A percentile compares a stretch with the other conserved stretches of the same genome.
These are phyloP conservation scores for Exophiala mesophila DNA, from an alignment of 2,329 filamentous ascomycete species.

Conservation along the genomic window DNA sequence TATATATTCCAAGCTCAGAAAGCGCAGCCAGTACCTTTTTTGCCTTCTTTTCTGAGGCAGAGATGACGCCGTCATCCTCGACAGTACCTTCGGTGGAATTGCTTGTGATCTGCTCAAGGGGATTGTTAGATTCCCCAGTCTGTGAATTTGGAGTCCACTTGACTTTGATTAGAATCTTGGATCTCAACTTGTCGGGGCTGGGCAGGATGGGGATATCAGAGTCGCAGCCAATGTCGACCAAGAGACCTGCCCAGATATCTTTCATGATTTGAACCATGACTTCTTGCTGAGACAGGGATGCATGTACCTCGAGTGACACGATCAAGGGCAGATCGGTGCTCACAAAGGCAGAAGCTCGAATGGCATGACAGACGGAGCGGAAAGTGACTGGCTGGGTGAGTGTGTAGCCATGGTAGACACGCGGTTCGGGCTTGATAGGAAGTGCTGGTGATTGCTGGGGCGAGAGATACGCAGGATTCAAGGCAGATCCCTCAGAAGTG, in stretches of 20 bases:
- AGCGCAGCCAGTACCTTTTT: conserved; percentile 68
- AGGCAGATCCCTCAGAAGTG: conserved; percentile 1
- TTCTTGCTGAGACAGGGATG: conserved; percentile 74
- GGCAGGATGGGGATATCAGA: conserved; percentile 49
- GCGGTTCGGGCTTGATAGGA: conserved; percentile 57
- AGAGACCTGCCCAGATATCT: conserved; percentile 71
- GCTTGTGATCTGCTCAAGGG: conserved; percentile 27
- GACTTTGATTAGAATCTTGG: conserved; percentile 80
- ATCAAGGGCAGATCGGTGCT: conserved; percentile 76
- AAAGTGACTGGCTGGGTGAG: conserved; percentile 82
- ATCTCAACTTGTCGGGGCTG: conserved; percentile 63
- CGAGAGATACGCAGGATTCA: conserved; percentile 9
- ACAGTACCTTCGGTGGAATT: conserved; percentile 39
- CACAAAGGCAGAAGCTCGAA: conserved; percentile 73
- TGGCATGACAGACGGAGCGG: conserved; percentile 75
- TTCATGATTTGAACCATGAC: conserved; percentile 93
- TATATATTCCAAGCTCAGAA: conserved; percentile 75
- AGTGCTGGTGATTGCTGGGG: conserved; percentile 13
- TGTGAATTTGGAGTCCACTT: conserved; percentile 56
- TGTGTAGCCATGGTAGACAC: conserved; percentile 82
- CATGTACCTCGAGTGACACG: conserved; percentile 88
- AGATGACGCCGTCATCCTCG: conserved; percentile 11
- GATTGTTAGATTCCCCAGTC: conserved; percentile 29
- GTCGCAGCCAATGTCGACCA: conserved; percentile 58
- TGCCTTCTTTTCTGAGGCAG: conserved; percentile 35